Conservation (phyloP, 2,329 filamentous ascomycete species). For the Talaromyces sp. region DNA sequence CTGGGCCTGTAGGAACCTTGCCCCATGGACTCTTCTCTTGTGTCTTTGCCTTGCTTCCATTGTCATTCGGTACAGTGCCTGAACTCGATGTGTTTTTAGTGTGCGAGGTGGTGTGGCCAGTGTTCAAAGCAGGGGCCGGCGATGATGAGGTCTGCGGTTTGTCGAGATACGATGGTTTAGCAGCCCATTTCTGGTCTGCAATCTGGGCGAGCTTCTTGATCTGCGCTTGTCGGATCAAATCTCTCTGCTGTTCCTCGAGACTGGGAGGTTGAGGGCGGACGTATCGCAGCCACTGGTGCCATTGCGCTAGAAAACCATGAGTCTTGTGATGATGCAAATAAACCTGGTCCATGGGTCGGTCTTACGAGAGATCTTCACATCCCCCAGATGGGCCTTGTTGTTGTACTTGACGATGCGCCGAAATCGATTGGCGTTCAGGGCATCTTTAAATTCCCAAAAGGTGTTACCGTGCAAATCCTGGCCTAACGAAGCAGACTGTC, state of each 20-base stretch:
- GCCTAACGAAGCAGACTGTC: conserved; percentile 35
- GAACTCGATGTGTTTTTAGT: conserved; percentile 22
- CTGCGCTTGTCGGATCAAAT: conserved; percentile 52
- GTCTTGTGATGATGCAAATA: neutral
- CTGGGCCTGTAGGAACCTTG: conserved; percentile 50
- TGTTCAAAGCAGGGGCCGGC: conserved; percentile 41
- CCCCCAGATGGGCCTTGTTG: conserved; percentile 50
- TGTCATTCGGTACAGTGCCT: conserved; percentile 24
- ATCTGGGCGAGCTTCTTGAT: conserved; percentile 57
- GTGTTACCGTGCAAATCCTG: conserved; percentile 61
- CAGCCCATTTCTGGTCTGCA: conserved; percentile 60
- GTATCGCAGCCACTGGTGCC: conserved; percentile 65
- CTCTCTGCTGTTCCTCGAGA: conserved; percentile 55
- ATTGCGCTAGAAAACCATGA: conserved; percentile 48
- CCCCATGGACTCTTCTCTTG: conserved; percentile 53
- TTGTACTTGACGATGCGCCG: conserved; percentile 57
- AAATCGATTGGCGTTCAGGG: conserved; percentile 48
- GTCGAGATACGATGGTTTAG: conserved; percentile 56
- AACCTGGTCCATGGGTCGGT: neutral
- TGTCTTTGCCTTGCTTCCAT: conserved; percentile 26
- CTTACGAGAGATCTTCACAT: conserved; percentile 57
- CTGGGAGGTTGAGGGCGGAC: conserved; percentile 54
- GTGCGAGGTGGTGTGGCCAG: conserved; percentile 39
- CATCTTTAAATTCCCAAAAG: conserved; percentile 63
- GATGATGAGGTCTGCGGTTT: conserved; percentile 46